These are phyloP conservation scores for Tilletia walkeri DNA, from an alignment of 1,284 basidiomycete species.

Conservation along the genomic window DNA sequence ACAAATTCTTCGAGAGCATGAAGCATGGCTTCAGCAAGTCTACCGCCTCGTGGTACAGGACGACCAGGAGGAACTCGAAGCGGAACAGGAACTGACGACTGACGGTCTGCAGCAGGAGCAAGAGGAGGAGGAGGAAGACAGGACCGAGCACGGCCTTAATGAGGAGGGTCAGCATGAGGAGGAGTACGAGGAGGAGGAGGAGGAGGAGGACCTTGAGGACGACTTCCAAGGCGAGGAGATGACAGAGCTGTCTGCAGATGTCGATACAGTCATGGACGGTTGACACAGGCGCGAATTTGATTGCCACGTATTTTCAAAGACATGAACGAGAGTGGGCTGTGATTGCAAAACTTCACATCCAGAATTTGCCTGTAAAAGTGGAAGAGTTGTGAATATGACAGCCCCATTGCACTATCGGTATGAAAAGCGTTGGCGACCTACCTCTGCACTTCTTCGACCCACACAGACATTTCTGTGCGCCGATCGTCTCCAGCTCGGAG, in stretches of 20 bases:
- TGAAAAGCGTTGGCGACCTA: background rate
- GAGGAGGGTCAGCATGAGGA: background rate
- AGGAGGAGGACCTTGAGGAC: background rate
- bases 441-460: background rate
- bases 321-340: background rate
- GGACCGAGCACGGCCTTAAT: background rate
- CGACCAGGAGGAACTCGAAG: constrained; percentile 1
- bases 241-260: constrained; percentile 3
- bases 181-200: background rate
- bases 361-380: background rate
- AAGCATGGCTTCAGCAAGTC: background rate
- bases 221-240: background rate
- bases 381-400: background rate
- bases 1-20: background rate
- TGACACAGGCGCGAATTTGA: background rate
- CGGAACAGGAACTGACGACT: background rate
- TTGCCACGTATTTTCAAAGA: no score
- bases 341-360: background rate
- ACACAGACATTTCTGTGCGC: constrained; percentile 1
- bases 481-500: background rate
- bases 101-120: background rate
- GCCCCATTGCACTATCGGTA: background rate
- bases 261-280: constrained; percentile 8
- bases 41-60: constrained; percentile 1
- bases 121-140: background rate